Conservation (phyloP, 78 protist genomes). For the Dictyostelium brefeldianum region DNA sequence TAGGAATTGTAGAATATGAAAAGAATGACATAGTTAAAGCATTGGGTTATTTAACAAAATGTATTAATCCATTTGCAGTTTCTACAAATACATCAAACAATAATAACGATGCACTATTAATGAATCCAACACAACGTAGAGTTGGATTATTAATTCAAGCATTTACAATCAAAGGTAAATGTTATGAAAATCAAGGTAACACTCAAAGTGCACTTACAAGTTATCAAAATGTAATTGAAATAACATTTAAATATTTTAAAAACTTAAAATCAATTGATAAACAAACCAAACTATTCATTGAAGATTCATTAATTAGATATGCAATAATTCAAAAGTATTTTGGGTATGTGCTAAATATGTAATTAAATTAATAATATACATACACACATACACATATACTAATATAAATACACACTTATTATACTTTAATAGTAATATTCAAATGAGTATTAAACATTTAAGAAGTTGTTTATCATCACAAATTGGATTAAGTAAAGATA, state of each 20-base stretch:
- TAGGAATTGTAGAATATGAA: slow-evolving; percentile 58
- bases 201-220: slow-evolving; percentile 7
- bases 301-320: slow-evolving; percentile 30
- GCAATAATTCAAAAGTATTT: slow-evolving; percentile 44
- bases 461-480: slow-evolving; percentile 51
- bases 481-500: slow-evolving; percentile 5
- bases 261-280: slow-evolving; percentile 24
- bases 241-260: slow-evolving; percentile 45
- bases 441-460: slow-evolving; percentile 21
- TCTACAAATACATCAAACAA: no score
- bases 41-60: neutral
- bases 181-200: slow-evolving; percentile 53
- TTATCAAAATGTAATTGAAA: slow-evolving; percentile 39
- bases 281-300: slow-evolving; percentile 23
- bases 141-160: slow-evolving; percentile 36
- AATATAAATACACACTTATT: neutral
- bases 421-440: slow-evolving; percentile 14
- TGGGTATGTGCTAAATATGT: neutral
- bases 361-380: no score
- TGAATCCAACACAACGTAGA: slow-evolving; percentile 21
- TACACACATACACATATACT: neutral
- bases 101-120: slow-evolving; percentile 25
- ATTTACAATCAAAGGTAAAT: slow-evolving; percentile 57
- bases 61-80: slow-evolving; percentile 19
- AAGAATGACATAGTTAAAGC: slow-evolving; percentile 60